A percentile compares a stretch with the other conserved stretches of the same genome.
phyloP scores from a whole-genome alignment of 352 stramenopile species.

The Globisporangium lucens region DNA sequence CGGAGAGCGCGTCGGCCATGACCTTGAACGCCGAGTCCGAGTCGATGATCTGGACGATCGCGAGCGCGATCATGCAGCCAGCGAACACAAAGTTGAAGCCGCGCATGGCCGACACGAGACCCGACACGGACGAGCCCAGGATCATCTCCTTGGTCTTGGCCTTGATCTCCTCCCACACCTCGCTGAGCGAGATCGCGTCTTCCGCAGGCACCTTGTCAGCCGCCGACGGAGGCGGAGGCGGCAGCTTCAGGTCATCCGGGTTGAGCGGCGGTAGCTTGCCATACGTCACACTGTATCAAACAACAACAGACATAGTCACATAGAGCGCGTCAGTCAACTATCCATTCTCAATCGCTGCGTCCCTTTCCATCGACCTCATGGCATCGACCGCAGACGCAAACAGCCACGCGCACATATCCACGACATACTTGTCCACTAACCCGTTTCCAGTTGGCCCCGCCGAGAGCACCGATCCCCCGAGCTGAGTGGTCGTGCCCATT shows the following conservation, averaged over 20 bases:
- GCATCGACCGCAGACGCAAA: neutral
- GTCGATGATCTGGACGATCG: slow-evolving; percentile 62
- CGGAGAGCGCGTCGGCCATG: slow-evolving; percentile 70
- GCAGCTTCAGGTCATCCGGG: slow-evolving; percentile 82
- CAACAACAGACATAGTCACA: slow-evolving; percentile 1
- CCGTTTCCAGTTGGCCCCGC: slow-evolving; percentile 61
- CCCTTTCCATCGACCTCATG: neutral
- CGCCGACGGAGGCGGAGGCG: slow-evolving; percentile 66
- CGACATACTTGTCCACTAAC: slow-evolving; percentile 42
- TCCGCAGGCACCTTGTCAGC: slow-evolving; percentile 64
- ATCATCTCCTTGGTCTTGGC: slow-evolving; percentile 78
- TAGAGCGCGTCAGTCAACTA: neutral
- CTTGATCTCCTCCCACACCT: slow-evolving; percentile 87
- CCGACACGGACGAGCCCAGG: slow-evolving; percentile 77
- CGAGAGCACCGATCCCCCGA: slow-evolving; percentile 59
- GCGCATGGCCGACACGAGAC: slow-evolving; percentile 72
- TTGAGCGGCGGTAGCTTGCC: slow-evolving; percentile 82
- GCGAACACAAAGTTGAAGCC: slow-evolving; percentile 75
- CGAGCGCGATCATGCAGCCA: slow-evolving; percentile 71
- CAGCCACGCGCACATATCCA: neutral
- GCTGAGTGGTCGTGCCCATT: slow-evolving; percentile 30
- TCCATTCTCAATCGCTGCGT: neutral
- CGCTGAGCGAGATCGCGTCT: slow-evolving; percentile 74
- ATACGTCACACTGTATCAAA: slow-evolving; percentile 45
- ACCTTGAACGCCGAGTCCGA: slow-evolving; percentile 66